Evolutionary conservation across 805 yeast genomes (phyloP), one percentile per base, ranked within the genome.

Genomic region (Wickerhamomyces queroliae): DNA sequence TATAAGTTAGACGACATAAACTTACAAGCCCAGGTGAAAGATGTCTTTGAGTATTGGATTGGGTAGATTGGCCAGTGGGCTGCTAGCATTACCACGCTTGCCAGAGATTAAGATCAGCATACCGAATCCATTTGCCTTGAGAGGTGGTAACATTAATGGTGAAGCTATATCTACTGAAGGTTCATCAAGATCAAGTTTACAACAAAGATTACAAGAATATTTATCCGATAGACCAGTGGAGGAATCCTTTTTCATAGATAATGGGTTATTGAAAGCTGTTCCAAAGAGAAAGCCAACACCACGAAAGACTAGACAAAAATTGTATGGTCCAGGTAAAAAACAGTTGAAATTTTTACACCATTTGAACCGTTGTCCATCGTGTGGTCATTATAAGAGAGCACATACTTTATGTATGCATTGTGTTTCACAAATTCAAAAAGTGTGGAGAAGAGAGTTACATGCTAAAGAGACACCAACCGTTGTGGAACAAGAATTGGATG

Each of bases 221-320:
- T 28, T 49, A 15, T 46, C 46, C 11, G 54, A 57, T 44, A 44
- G 50, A 38, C 33, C 50, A 2, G 42, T 49, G 7, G 61, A 58
- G 10, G 55, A 54, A 23, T 70, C 61, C 16, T 60, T 66, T 42
- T 70, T 72, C 60, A 61, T 70, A 23, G 84, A 78, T 49, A 73
- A 79, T 48, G 95, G 95, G n/a, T 74, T 85, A 23, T 66, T 87
- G 39, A 69, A 70, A 49, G 99, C 99, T 6, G 97, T 80, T 7
- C 98, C 99, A 40, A 93, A 93, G 70, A 89, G 90, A 76, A 90
- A 89, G 62, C 79, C 79, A 2, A 88, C 98, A 7, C 87, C 88
- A 59, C 78, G 78, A 66, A 85, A 87, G 62, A 84, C 86, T 55
- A 80, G 97, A 62, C 82, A 77, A 58, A 79, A 90, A 65, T 78